Evolutionary conservation across 2,329 filamentous ascomycete genomes (phyloP).

Genomic region (Cryphonectria parasitica): DNA sequence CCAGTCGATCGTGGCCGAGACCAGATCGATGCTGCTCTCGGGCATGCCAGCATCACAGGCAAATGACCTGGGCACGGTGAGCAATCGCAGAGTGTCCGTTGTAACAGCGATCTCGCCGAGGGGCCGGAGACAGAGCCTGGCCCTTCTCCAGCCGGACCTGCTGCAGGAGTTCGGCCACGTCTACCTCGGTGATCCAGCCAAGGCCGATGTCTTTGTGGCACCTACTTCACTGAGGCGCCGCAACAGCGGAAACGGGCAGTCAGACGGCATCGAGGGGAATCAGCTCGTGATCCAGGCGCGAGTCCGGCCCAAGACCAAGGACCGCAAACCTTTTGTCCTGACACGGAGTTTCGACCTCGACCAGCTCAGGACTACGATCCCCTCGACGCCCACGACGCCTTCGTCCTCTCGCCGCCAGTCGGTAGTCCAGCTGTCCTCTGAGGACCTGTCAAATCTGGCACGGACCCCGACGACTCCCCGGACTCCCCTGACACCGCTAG

Average conservation of each 20-base stretch:
- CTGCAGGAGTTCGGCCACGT: conserved; percentile 47
- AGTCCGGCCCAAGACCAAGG: conserved; percentile 46
- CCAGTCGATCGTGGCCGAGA: conserved; percentile 35
- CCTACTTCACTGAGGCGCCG: conserved; percentile 46
- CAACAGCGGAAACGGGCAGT: conserved; percentile 33
- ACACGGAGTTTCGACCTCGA: conserved; percentile 55
- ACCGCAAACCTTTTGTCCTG: conserved; percentile 51
- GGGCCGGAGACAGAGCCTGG: conserved; percentile 32
- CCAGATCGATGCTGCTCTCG: conserved; percentile 39
- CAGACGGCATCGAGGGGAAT: conserved; percentile 11
- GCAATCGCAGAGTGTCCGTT: conserved; percentile 36
- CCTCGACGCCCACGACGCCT: conserved; percentile 36
- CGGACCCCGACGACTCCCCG: conserved; percentile 11
- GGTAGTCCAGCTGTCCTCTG: conserved; percentile 17
- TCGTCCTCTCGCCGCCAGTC: conserved; percentile 26
- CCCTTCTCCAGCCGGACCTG: conserved; percentile 38
- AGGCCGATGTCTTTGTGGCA: conserved; percentile 51
- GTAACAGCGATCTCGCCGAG: conserved; percentile 25
- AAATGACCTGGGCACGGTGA: conserved; percentile 14
- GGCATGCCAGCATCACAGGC: conserved; percentile 31
- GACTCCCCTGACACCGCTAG: conserved; percentile 24
- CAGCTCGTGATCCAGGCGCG: conserved; percentile 47
- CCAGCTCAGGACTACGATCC: conserved; percentile 51
- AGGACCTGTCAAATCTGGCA: conserved; percentile 21
- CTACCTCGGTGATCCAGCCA: conserved; percentile 46